Evolutionary conservation across 441 rosid genomes (phyloP).

Genomic region (Corymbia calophylla): DNA sequence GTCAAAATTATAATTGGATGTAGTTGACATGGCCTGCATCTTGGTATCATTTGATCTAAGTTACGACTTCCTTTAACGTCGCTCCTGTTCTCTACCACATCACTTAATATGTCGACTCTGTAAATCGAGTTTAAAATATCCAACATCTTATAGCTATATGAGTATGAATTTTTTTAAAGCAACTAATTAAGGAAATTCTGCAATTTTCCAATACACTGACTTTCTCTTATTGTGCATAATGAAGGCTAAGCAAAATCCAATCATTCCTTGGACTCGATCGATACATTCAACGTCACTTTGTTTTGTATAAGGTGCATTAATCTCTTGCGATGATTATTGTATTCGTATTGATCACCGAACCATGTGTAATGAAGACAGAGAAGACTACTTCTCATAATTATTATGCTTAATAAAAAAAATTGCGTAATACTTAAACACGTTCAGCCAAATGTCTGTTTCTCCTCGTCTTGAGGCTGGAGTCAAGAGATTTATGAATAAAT

Average conservation of each 20-base stretch:
- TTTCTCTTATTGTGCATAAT: neutral
- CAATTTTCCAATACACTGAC: neutral
- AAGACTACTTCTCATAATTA: neutral
- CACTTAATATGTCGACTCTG: neutral
- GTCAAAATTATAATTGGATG: neutral
- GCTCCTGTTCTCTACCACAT: neutral
- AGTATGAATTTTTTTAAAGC: neutral
- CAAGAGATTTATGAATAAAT: neutral
- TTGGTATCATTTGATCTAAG: neutral
- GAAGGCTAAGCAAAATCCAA: neutral
- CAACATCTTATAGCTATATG: neutral
- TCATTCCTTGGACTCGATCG: neutral
- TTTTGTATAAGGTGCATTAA: neutral
- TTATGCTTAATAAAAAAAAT: neutral
- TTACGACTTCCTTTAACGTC: neutral
- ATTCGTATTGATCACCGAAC: neutral
- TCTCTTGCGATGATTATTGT: neutral
- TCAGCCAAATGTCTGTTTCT: neutral
- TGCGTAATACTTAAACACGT: neutral
- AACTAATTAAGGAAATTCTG: neutral
- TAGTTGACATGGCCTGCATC: too few relatives aligned
- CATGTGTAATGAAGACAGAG: neutral
- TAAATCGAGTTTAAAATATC: neutral
- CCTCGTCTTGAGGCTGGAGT: neutral
- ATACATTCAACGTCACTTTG: neutral